A percentile compares a stretch with the other conserved stretches of the same genome.
Evolutionary conservation across 2,329 filamentous ascomycete genomes (phyloP).

Genomic region (Cordyceps cicadae): DNA sequence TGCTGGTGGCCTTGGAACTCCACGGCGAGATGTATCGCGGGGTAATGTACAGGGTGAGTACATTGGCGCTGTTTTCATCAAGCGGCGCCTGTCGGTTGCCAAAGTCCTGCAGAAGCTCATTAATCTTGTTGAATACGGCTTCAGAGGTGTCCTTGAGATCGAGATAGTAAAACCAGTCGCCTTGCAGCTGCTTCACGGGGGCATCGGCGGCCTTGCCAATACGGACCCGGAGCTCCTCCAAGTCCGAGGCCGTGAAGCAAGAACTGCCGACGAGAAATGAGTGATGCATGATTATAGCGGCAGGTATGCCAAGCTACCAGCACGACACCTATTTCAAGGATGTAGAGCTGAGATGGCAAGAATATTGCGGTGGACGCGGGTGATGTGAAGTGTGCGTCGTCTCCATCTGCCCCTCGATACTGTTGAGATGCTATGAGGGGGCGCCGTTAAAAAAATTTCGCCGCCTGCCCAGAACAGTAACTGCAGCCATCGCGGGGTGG

Average conservation of each 20-base stretch:
- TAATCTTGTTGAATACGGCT: conserved; percentile 35
- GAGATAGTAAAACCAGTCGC: conserved; percentile 59
- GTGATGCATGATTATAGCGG: conserved; percentile 23
- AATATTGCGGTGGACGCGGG: conserved; percentile 1
- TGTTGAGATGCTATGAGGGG: conserved; percentile 2
- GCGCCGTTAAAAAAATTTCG: conserved; percentile 1
- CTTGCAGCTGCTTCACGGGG: conserved; percentile 41
- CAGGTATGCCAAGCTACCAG: conserved; percentile 7
- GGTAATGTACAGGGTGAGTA: conserved; percentile 60
- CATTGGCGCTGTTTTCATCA: conserved; percentile 35
- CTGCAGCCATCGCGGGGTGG: conserved; percentile 9
- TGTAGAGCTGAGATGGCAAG: conserved; percentile 3
- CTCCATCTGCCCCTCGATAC: not conserved
- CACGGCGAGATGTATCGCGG: conserved; percentile 90
- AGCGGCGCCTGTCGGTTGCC: conserved; percentile 21
- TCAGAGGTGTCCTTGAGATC: conserved; percentile 44
- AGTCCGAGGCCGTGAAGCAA: conserved; percentile 41
- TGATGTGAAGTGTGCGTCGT: not conserved
- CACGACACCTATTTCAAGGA: conserved; percentile 6
- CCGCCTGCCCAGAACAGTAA: conserved; percentile 1
- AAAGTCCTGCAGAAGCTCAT: conserved; percentile 37
- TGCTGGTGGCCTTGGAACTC: conserved; percentile 93
- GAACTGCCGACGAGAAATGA: conserved; percentile 33
- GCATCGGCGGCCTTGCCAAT: conserved; percentile 35
- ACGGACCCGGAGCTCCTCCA: conserved; percentile 36